Evolutionary conservation across 768 basidiomycete genomes (phyloP).

Genomic region (Cystofilobasidium bisporidii): DNA sequence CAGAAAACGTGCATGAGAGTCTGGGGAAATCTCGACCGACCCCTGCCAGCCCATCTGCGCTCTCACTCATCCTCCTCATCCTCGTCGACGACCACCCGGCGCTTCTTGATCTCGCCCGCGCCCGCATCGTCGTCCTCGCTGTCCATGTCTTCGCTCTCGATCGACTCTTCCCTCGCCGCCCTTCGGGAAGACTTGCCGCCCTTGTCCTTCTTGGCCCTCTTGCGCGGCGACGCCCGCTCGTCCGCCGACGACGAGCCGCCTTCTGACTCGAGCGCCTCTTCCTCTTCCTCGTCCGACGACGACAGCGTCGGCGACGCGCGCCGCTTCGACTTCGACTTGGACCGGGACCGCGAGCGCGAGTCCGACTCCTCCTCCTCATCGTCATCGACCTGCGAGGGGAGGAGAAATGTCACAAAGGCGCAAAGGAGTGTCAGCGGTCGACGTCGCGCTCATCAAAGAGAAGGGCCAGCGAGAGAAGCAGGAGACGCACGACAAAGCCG

Average conservation of each 20-base stretch:
- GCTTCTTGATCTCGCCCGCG: constrained; percentile 19
- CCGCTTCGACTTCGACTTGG: constrained; percentile 14
- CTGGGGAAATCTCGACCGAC: too few species aligned
- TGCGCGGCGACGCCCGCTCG: not conserved
- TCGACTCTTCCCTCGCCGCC: not conserved
- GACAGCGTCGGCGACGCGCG: constrained; percentile 20
- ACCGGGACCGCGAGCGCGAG: not conserved
- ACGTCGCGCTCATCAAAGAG: not conserved
- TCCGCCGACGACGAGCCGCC: not conserved
- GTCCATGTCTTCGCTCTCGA: constrained; percentile 24
- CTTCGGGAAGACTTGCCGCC: not conserved
- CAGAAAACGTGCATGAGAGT: too few species aligned
- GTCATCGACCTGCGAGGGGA: constrained; percentile 2
- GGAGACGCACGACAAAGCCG: constrained; percentile 24
- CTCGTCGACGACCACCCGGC: constrained; percentile 15
- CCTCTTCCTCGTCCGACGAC: constrained; percentile 18
- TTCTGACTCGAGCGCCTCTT: constrained; percentile 2
- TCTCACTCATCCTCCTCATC: constrained; percentile 26
- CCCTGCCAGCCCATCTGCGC: too few species aligned
- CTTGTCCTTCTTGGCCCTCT: constrained; percentile 2
- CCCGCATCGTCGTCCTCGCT: constrained; percentile 15
- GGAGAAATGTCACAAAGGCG: not conserved
- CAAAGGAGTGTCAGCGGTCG: not conserved
- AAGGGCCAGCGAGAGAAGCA: not conserved
- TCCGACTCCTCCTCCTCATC: not conserved